phyloP scores from a whole-genome alignment of 176 grass and related monocot genomes.

The Elaeis guineensis region DNA sequence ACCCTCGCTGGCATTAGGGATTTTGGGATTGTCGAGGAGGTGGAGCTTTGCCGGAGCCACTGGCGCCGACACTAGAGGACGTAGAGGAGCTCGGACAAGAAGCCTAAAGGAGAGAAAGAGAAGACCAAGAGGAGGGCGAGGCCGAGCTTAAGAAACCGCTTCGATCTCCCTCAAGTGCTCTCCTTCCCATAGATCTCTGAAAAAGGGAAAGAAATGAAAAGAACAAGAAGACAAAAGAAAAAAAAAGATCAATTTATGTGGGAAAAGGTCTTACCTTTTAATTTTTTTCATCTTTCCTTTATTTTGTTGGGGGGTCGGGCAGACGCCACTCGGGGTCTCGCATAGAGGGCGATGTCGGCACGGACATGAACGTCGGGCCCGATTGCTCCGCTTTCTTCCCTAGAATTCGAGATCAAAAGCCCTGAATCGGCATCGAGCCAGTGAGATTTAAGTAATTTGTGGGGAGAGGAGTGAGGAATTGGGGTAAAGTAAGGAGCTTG shows the following conservation, averaged over 20 bases:
- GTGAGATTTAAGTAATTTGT: background rate
- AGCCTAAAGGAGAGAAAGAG: background rate
- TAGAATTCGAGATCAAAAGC: constrained; percentile 1
- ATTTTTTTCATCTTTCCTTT: too few relatives aligned
- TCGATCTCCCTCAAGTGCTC: too few relatives aligned
- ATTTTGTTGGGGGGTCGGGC: background rate
- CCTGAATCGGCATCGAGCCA: background rate
- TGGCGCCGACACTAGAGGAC: background rate
- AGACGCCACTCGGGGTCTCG: constrained; percentile 32
- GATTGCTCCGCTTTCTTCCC: background rate
- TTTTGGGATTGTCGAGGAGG: background rate
- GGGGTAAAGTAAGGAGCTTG: background rate
- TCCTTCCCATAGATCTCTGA: too few relatives aligned
- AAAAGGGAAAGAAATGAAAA: too few relatives aligned
- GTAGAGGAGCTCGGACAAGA: constrained; percentile 3
- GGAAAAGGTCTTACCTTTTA: too few relatives aligned
- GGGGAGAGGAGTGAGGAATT: background rate
- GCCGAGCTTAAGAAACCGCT: background rate
- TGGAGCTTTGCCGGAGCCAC: background rate
- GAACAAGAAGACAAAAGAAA: too few relatives aligned
- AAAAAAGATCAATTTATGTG: too few relatives aligned
- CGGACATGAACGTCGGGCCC: constrained; percentile 34
- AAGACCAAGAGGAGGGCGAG: constrained; percentile 7
- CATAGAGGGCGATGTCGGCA: constrained; percentile 65
- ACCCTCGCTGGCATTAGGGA: background rate